Base-by-base conservation (phyloP, 805 yeast species). In the Candida loeiensis region DNA sequence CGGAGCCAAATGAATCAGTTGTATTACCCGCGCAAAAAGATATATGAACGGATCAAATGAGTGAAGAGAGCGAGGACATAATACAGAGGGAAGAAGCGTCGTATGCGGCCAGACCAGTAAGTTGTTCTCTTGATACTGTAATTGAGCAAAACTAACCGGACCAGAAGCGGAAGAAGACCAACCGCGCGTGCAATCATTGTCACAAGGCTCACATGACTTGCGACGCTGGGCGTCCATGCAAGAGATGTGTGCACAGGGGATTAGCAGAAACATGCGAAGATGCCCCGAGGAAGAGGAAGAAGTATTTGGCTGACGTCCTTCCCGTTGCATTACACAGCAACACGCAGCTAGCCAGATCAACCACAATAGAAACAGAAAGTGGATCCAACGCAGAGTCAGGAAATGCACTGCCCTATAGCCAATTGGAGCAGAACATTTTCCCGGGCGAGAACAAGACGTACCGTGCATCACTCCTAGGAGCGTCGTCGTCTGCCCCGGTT, bases 141-240 rank as follows among this genome's bases (percentile, higher is more conserved):
- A 3, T 6, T 6, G 21, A 16, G 3, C 31, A 5, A 14, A 26
- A 25, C 38, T 39, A 34, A 39, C 38, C 11, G n/a, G 35, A 17
- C n/a, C 33, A 61, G 66, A 64, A 58, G 46, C 51, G 73, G 30
- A 74, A 75, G 53, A 90, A 90, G 56, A 90, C 93, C 0, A 71
- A 81, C 6, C 71, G 95, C 41, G 98, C 99, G 4, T 91, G 99
- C 51, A 77, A 78, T 29, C 93, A 90, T 62, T 91, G 99, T 56
- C 89, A 90, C 45, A 77, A 80, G 51, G 85, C 95, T 2, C 99
- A 91, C 59, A 78, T 90, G 71, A 86, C 97, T 0, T 91, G 99
- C 60, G 96, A 90, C 51, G 77, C 80, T 41, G 74, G 66, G 56
- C 76, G 95, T 27, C 95, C 95, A 0, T 91, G 99, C 54, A 73